phyloP scores from a whole-genome alignment of 768 basidiomycete genomes.

The Chalciporus sphaerocephalus region DNA sequence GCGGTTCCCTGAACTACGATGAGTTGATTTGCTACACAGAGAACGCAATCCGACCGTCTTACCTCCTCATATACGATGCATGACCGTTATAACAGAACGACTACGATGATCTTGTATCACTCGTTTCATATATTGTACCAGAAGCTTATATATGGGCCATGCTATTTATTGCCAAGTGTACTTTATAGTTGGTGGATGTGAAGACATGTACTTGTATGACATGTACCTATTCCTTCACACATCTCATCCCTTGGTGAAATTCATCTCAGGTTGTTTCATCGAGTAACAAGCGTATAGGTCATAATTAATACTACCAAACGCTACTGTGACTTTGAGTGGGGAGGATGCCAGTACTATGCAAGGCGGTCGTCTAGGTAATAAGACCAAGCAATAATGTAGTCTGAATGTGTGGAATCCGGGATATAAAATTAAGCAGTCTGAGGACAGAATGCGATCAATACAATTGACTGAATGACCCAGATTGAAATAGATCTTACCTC shows the following conservation, averaged over 20 bases:
- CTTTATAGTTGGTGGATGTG: neutral
- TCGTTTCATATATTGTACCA: neutral
- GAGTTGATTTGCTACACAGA: constrained; percentile 68
- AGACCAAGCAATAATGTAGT: constrained; percentile 27
- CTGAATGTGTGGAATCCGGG: constrained; percentile 11
- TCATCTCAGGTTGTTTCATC: neutral
- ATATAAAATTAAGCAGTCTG: constrained; percentile 28
- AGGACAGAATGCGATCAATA: neutral
- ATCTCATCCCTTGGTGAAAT: neutral
- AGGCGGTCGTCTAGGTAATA: constrained; percentile 36
- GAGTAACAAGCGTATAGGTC: neutral
- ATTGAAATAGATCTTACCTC: constrained; percentile 43
- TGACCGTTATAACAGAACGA: constrained; percentile 2
- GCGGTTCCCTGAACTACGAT: constrained; percentile 65
- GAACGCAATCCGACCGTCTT: constrained; percentile 69
- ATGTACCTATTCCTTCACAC: neutral
- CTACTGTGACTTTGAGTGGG: constrained; percentile 26
- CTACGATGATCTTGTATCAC: neutral
- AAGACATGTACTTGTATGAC: neutral
- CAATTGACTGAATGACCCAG: neutral
- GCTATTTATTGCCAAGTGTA: constrained; percentile 8
- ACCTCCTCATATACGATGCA: constrained; percentile 63
- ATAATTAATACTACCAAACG: neutral
- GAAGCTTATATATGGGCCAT: neutral
- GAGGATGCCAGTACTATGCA: constrained; percentile 21